Conservation (phyloP, 2,329 filamentous ascomycete genomes). For the Neonectria neomacrospora region DNA sequence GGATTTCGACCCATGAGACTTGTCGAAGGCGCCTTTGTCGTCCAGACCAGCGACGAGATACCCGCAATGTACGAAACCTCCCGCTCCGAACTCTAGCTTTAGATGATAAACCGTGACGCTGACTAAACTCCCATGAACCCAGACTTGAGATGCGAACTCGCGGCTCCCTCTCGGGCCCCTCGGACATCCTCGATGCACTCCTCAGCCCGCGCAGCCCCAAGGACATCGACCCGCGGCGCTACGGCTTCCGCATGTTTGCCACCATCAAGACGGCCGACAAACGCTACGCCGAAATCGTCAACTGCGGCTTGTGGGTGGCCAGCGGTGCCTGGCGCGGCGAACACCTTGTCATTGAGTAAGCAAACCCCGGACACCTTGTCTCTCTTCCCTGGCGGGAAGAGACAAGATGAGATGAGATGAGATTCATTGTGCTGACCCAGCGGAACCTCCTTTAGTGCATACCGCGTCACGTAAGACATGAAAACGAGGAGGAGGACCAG, state of each 20-base stretch:
- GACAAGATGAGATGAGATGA: conserved; percentile 11
- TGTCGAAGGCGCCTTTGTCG: conserved; percentile 61
- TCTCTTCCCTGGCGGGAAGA: not conserved
- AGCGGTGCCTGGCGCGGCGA: conserved; percentile 59
- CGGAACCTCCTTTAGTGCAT: conserved; percentile 41
- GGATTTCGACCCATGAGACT: conserved; percentile 55
- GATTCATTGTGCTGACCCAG: conserved; percentile 28
- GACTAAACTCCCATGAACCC: not conserved
- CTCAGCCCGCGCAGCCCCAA: conserved; percentile 52
- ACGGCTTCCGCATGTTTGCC: conserved; percentile 61
- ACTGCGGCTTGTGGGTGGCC: conserved; percentile 62
- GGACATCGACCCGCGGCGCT: conserved; percentile 55
- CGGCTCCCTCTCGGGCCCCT: conserved; percentile 60
- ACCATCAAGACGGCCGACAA: conserved; percentile 63
- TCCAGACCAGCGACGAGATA: conserved; percentile 59
- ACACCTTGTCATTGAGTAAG: conserved; percentile 60
- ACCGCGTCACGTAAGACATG: conserved; percentile 48
- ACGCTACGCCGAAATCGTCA: conserved; percentile 60
- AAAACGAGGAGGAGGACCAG: conserved; percentile 13
- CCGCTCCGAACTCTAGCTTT: not conserved
- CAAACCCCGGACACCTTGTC: not conserved
- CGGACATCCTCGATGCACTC: conserved; percentile 55
- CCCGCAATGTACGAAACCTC: conserved; percentile 54
- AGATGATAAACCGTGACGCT: not conserved
- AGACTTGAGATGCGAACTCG: conserved; percentile 59